Base-by-base conservation (phyloP, 2,329 filamentous ascomycete species). In the Ascochyta fabae region DNA sequence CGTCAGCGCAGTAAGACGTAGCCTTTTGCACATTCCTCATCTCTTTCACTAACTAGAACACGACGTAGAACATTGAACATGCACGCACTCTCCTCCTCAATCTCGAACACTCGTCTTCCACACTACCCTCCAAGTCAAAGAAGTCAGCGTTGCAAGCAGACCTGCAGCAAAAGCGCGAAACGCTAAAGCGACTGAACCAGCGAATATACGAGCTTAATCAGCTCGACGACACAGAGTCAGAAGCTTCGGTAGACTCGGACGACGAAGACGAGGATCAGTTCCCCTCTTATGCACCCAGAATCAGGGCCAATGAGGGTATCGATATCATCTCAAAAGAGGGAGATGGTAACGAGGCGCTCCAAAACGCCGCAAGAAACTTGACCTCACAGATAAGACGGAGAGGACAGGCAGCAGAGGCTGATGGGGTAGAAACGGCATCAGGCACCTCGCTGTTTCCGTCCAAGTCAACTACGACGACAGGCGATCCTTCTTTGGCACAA, bases 181-280 rank as follows among this genome's bases (percentile, higher is more conserved):
- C 85, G 5, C 80, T 92, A 47, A 88, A 90, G 65, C 80, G 84
- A 49, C 75, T 94, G 38, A 79, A 84, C 39, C 86, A 90, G 63
- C 80, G 88, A 34, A 74, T 94, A 59, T 80, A 86, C 55, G 89
- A 93, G 65, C 72, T 92, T 9, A 83, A 87, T 64, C 85, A 90
- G 62, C 81, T 89, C 15, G 73, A 75, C n/a, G 71, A 75, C 27
- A 61, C 65, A 19, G 69, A 66, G 4, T 70, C 69, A 24, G 72
- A 72, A 10, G 69, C 62, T 27, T 76, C 73, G 4, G 67, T 66
- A 19, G 69, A 78, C 47, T 71, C 76, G 4, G 75, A 72, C 6
- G 73, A 79, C 27, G 78, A 81, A 71, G 69, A 74, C 22, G 78
- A 78, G 56, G 80, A 80, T 36, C 59, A 70, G 12, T 64, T 75